A percentile compares a stretch with the other conserved stretches of the same genome.
phyloP scores from a whole-genome alignment of 352 stramenopile genomes.

The Peronospora belbahrii region DNA sequence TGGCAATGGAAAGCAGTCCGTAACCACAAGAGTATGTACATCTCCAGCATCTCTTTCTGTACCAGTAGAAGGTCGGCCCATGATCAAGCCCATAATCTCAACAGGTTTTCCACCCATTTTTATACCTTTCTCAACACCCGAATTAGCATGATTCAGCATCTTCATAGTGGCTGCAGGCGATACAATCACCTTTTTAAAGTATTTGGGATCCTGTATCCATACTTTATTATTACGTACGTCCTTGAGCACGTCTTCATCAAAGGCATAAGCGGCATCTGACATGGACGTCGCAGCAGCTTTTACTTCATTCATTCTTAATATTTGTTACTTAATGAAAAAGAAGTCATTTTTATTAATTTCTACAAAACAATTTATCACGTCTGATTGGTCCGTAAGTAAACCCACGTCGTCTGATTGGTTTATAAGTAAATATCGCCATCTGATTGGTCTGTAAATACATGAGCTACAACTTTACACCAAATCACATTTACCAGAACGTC shows the following conservation, averaged over 20 bases:
- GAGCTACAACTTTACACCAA: not conserved
- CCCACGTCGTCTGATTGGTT: too few relatives aligned
- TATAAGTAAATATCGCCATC: too few relatives aligned
- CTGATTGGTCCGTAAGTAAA: too few relatives aligned
- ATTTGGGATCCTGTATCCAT: constrained; percentile 90
- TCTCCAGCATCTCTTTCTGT: constrained; percentile 83
- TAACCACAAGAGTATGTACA: constrained; percentile 92
- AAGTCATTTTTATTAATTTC: too few relatives aligned
- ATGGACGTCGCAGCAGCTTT: constrained; percentile 16
- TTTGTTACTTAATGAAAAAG: not conserved
- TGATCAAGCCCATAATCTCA: constrained; percentile 98
- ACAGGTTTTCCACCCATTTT: constrained; percentile 92
- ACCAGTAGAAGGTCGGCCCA: constrained; percentile 87
- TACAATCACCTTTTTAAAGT: constrained; percentile 94
- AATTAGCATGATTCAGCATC: constrained; percentile 97
- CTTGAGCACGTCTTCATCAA: constrained; percentile 80
- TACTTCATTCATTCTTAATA: not conserved
- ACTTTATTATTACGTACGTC: constrained; percentile 84
- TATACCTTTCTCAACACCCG: constrained; percentile 97
- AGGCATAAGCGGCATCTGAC: constrained; percentile 67
- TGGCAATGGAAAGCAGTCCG: constrained; percentile 96
- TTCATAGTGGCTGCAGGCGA: constrained; percentile 92
- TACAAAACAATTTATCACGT: constrained; percentile 3
- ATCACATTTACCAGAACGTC: not conserved
- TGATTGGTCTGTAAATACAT: constrained; percentile 3